Conservation (phyloP, 1,284 basidiomycete species). For the Coriolopsis trogii region DNA sequence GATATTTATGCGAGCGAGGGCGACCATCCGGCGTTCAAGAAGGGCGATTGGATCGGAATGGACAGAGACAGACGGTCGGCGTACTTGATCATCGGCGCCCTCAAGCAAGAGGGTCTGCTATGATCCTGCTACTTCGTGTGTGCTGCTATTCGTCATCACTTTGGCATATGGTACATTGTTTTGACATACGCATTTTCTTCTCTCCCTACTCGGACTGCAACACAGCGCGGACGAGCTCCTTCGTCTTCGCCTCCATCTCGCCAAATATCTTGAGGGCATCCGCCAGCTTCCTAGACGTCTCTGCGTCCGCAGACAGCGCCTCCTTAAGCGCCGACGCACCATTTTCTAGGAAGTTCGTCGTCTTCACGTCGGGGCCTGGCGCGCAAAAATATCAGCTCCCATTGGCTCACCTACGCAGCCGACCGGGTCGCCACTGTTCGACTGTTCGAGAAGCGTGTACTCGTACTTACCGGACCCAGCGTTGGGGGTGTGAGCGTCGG, state of each 20-base stretch:
- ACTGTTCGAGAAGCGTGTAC: no score
- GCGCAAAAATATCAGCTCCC: background rate
- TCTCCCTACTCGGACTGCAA: constrained; percentile 8
- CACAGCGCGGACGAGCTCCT: constrained; percentile 34
- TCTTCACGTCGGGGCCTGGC: constrained; percentile 11
- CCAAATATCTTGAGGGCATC: constrained; percentile 49
- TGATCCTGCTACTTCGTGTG: constrained; percentile 40
- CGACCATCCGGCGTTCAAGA: constrained; percentile 46
- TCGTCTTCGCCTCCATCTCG: constrained; percentile 45
- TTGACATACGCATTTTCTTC: background rate
- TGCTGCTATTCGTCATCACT: no score
- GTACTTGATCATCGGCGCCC: constrained; percentile 72
- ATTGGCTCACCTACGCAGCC: background rate
- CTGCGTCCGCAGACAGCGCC: constrained; percentile 40
- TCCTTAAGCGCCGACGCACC: constrained; percentile 37
- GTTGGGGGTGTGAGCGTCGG: background rate
- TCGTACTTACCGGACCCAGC: background rate
- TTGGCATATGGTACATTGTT: background rate
- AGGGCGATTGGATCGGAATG: constrained; percentile 73
- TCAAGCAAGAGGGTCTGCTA: constrained; percentile 70
- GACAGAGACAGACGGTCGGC: constrained; percentile 77
- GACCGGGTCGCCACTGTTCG: no score
- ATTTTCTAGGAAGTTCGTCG: constrained; percentile 40
- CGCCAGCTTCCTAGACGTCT: constrained; percentile 43
- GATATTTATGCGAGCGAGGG: constrained; percentile 59